These are phyloP conservation scores for Alnus glutinosa DNA, from an alignment of 306 rosid species.

Conservation along the genomic window DNA sequence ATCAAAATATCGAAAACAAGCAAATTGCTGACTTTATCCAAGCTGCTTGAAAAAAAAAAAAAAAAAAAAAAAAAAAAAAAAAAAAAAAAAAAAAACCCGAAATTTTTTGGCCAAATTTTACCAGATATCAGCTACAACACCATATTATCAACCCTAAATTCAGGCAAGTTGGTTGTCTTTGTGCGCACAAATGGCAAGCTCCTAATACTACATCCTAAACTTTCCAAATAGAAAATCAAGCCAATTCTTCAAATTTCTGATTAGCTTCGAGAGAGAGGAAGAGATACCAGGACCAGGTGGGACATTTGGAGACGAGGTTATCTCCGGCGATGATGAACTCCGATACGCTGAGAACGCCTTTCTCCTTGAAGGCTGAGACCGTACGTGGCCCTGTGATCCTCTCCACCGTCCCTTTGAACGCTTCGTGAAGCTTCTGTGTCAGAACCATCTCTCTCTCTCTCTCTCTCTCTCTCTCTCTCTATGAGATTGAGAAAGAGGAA, in stretches of 20 bases:
- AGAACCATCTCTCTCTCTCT: slow-evolving; percentile 60
- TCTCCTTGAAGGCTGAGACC: slow-evolving; percentile 97
- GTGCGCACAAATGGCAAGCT: too few relatives aligned
- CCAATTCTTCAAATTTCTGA: background rate
- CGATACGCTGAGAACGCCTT: slow-evolving; percentile 94
- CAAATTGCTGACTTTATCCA: too few relatives aligned
- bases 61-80: too few relatives aligned
- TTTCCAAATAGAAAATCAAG: too few relatives aligned
- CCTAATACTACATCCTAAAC: too few relatives aligned
- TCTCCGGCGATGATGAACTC: slow-evolving; percentile 91
- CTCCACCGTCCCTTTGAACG: slow-evolving; percentile 96
- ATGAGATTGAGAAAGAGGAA: background rate
- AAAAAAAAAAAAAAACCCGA: too few relatives aligned
- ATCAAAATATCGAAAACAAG: too few relatives aligned
- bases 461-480: background rate
- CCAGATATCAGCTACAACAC: too few relatives aligned
- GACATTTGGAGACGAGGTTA: slow-evolving; percentile 97
- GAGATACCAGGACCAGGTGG: slow-evolving; percentile 91
- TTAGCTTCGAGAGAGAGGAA: background rate
- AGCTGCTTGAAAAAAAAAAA: too few relatives aligned
- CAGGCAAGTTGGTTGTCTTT: too few relatives aligned
- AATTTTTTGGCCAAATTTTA: too few relatives aligned
- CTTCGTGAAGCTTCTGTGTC: slow-evolving; percentile 93
- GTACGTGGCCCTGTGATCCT: slow-evolving; percentile 91
- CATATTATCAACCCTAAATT: too few relatives aligned